Evolutionary conservation across 257 asterid species (phyloP).

Genomic region (Vinca minor): DNA sequence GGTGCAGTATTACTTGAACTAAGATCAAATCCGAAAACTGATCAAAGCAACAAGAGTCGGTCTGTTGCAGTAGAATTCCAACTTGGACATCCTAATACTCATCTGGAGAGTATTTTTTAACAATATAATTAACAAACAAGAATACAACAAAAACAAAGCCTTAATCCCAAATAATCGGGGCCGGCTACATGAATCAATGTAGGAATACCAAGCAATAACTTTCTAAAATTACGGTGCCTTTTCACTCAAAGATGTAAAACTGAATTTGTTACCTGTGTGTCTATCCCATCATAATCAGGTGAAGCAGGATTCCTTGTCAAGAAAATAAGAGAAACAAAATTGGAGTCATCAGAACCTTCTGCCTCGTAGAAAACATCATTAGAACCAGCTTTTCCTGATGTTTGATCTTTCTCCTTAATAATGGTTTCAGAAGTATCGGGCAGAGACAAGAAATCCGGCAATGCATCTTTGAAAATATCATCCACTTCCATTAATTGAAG

Average conservation of each 20-base stretch:
- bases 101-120: conserved; percentile 45
- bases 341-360: conserved; percentile 74
- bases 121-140: conserved; percentile 25
- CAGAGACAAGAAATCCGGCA: conserved; percentile 62
- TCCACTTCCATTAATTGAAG: conserved; percentile 54
- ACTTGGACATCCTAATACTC: conserved; percentile 93
- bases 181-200: too few relatives aligned
- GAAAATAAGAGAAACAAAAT: conserved; percentile 82
- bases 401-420: conserved; percentile 50
- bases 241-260: conserved; percentile 16
- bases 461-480: conserved; percentile 81
- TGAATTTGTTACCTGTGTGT: conserved; percentile 64
- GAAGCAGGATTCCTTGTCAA: conserved; percentile 60
- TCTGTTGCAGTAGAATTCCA: conserved; percentile 92
- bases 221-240: conserved; percentile 8
- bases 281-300: conserved; percentile 84
- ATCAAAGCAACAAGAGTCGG: conserved; percentile 96
- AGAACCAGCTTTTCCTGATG: conserved; percentile 30
- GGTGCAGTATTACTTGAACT: conserved; percentile 38
- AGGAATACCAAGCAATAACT: conserved; percentile 7
- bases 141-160: too few relatives aligned
- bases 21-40: conserved; percentile 62
- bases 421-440: conserved; percentile 58
- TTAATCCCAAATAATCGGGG: too few relatives aligned
- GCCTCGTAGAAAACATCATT: conserved; percentile 83